Conservation (phyloP, 257 asterid genomes). For the Solanum clarkiae region DNA sequence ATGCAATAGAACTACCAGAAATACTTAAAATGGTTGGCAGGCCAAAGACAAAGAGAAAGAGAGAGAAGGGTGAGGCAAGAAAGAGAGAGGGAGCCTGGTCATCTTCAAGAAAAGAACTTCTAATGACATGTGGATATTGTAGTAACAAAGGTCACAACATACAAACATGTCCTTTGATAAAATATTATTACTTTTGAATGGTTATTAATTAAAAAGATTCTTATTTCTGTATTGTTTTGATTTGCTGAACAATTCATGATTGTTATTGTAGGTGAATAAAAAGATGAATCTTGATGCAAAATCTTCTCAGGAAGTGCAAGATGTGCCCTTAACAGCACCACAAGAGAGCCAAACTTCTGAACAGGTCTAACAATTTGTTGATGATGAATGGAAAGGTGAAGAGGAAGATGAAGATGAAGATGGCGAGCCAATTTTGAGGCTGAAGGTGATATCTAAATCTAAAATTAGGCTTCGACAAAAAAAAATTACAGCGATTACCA, state of each 20-base stretch:
- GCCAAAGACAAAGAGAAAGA: neutral
- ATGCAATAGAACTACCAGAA: no score
- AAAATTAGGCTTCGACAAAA: no score
- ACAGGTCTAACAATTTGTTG: neutral
- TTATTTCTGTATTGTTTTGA: neutral
- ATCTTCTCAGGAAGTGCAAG: neutral
- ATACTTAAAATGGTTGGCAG: neutral
- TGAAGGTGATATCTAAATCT: neutral
- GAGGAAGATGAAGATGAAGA: neutral
- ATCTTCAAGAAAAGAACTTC: neutral
- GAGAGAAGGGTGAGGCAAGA: neutral
- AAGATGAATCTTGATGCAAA: neutral
- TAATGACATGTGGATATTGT: neutral
- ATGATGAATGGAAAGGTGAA: neutral
- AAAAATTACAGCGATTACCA: no score
- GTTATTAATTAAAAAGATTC: no score
- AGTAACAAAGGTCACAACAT: neutral
- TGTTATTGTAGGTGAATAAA: neutral
- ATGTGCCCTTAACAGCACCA: neutral
- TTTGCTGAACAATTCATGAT: neutral
- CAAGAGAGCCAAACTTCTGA: neutral
- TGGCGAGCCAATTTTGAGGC: neutral
- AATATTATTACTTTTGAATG: no score
- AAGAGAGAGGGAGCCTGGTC: neutral
- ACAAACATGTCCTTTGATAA: neutral